A percentile compares a stretch with the other conserved stretches of the same genome.
phyloP scores from a whole-genome alignment of 768 basidiomycete species.

The Xanthoconium purpureum region DNA sequence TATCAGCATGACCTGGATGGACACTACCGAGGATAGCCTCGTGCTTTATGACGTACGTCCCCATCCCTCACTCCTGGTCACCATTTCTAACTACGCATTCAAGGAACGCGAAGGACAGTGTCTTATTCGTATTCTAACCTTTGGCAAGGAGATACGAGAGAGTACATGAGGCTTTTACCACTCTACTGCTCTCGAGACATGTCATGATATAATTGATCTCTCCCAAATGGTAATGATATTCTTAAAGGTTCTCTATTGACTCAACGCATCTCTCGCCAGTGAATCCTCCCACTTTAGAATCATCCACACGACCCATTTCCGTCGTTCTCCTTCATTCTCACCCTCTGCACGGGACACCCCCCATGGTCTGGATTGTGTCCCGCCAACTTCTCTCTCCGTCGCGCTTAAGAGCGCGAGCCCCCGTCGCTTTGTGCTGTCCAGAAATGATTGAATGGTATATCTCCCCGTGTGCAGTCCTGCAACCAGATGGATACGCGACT shows the following conservation, averaged over 20 bases:
- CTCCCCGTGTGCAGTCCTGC: conserved; percentile 76
- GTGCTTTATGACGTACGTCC: conserved; percentile 51
- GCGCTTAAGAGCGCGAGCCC: conserved; percentile 48
- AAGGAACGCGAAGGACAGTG: conserved; percentile 35
- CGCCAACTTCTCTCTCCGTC: conserved; percentile 47
- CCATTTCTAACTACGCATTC: neutral
- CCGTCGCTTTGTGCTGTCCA: conserved; percentile 30
- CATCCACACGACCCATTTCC: conserved; percentile 73
- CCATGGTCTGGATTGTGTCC: conserved; percentile 46
- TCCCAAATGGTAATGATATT: neutral
- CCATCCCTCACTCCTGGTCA: neutral
- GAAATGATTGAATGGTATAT: conserved; percentile 65
- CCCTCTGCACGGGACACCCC: conserved; percentile 44
- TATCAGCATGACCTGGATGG: conserved; percentile 47
- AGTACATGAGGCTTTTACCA: conserved; percentile 7
- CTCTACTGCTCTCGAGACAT: neutral
- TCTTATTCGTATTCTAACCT: conserved; percentile 31
- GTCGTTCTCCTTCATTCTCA: conserved; percentile 66
- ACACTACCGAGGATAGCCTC: conserved; percentile 60
- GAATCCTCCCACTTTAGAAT: conserved; percentile 45
- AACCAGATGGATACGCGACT: conserved; percentile 60
- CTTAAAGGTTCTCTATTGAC: neutral
- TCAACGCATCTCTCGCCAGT: neutral
- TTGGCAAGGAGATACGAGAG: conserved; percentile 24
- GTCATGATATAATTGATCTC: neutral